Evolutionary conservation across 2,329 filamentous ascomycete genomes (phyloP).

Genomic region (Neoascochyta sp.): DNA sequence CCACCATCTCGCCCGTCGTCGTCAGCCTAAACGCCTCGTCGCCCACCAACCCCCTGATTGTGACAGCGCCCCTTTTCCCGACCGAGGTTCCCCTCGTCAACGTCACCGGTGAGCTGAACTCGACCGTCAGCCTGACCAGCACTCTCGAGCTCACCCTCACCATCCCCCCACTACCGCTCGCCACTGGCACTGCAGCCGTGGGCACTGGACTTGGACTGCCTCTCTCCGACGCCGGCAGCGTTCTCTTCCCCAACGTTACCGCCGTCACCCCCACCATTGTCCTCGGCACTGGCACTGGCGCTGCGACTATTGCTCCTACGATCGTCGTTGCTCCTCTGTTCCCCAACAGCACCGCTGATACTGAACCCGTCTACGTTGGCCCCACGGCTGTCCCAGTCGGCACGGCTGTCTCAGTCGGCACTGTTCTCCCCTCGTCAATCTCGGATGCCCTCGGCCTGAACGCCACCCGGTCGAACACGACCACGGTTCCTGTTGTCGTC

Average conservation of each 20-base stretch:
- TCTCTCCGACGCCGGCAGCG: conserved; percentile 3
- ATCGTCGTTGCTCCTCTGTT: conserved; percentile 5
- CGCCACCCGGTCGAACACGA: conserved; percentile 2
- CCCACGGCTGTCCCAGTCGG: conserved; percentile 5
- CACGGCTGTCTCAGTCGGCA: conserved; percentile 1
- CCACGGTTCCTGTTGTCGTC: conserved; percentile 2
- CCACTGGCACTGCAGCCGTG: conserved; percentile 4
- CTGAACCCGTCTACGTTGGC: conserved; percentile 3
- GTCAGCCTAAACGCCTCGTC: no score
- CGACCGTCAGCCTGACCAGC: conserved; percentile 5
- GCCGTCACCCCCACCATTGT: conserved; percentile 6
- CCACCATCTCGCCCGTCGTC: no score
- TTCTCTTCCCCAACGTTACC: conserved; percentile 7
- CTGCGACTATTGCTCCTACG: conserved; percentile 3
- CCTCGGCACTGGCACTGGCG: conserved; percentile 6
- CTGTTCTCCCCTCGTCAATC: conserved; percentile 1
- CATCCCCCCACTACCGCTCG: conserved; percentile 1
- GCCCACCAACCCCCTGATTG: no score
- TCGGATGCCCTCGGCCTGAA: neutral
- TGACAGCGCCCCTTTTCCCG: neutral
- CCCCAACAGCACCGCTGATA: conserved; percentile 8
- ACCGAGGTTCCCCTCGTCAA: conserved; percentile 2
- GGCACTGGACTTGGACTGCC: conserved; percentile 8
- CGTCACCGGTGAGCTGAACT: conserved; percentile 1
- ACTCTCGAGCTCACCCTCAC: conserved; percentile 5